These are phyloP conservation scores for Hordeum pubiflorum DNA, from an alignment of 202 grass and related monocot genomes.

Conservation along the genomic window DNA sequence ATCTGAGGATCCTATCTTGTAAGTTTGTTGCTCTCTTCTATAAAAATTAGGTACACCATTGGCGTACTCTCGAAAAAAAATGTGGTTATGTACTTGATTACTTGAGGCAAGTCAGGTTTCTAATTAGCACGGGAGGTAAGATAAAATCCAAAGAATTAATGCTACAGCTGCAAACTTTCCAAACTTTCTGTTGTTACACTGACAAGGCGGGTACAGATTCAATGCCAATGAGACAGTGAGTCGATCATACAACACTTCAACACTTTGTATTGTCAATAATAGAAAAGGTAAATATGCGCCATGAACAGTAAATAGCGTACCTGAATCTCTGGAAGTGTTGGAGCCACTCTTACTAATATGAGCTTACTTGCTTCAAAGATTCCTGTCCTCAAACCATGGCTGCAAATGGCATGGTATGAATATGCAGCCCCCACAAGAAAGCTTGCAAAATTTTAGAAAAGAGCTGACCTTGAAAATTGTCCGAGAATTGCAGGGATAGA, in stretches of 20 bases:
- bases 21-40: too few species aligned
- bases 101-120: background rate
- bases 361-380: constrained; percentile 96
- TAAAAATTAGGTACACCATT: too few species aligned
- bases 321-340: constrained; percentile 87
- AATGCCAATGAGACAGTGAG: background rate
- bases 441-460: background rate
- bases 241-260: background rate
- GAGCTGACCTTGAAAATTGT: constrained; percentile 76
- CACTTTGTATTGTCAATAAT: background rate
- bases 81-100: background rate
- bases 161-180: background rate
- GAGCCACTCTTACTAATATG: constrained; percentile 77
- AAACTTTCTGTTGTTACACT: background rate
- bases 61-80: background rate
- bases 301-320: constrained; percentile 26
- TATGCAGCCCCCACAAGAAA: background rate
- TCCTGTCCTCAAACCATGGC: constrained; percentile 96
- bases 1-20: too few species aligned
- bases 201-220: background rate
- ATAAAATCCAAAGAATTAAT: background rate
- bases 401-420: constrained; percentile 43
- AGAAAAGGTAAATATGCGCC: background rate
- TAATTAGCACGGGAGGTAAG: background rate
- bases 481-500: constrained; percentile 90